Evolutionary conservation across 1,139 yeast species (phyloP), one percentile per base, ranked within the genome.

Genomic region (Diutina sp.): DNA sequence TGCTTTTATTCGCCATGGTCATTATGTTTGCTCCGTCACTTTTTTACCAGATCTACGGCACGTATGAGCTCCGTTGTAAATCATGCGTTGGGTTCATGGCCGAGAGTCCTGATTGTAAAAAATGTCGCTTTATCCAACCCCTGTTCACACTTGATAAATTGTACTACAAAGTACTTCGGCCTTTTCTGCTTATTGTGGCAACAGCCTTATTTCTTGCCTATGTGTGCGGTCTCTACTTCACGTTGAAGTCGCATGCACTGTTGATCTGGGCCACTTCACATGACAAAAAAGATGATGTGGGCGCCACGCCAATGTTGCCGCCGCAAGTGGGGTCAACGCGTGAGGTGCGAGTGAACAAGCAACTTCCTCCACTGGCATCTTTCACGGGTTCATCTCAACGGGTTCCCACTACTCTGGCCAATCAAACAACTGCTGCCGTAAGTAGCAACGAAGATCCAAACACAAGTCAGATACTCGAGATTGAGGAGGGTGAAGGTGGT

Each of bases 11-110:
- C 73, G 96, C 98, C 1, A 83, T 90, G 74, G 82, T 90, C 56
- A 95, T 89, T 1, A 91, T 93, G 83, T 85, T 93, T 72, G 90
- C 96, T 0, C 99, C 99, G 1, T 89, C 98, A 0, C 77, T 90
- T 50, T 83, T 95, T 63, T 89, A 90, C 67, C 95, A 90, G 67
- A 85, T 93, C 47, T 91, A 90, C 68, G 99, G 99, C 1, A 81
- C 90, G 6, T 90, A 90, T 66, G 91, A 87, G 64, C 79, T 91
- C 54, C 77, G 76, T 58, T 93, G 99, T 70, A 74, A 72, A 11
- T 73, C 71, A 12, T 85, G 84, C 64, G 29, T 58, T 14, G 44
- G 32, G 8, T 56, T 55, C 16, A 61, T n/a, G 53, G 35, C 46
- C 6, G 29, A 11, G 11, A 56, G 28, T 54, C 74, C 71, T 56